Evolutionary conservation across 805 yeast genomes (phyloP).

Genomic region (Lipomyces starkeyi): DNA sequence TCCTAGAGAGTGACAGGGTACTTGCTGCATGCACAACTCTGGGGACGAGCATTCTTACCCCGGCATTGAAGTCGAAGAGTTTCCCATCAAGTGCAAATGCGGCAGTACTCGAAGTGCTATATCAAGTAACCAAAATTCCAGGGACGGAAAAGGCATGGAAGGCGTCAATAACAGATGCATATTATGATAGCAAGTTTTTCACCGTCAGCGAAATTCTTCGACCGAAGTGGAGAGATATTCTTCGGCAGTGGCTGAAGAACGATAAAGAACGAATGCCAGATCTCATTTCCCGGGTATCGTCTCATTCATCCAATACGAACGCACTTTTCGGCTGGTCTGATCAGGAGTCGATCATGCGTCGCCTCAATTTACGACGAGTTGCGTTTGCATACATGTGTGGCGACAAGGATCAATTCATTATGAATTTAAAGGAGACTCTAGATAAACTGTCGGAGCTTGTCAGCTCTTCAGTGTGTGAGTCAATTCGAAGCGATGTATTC

Average conservation of each 20-base stretch:
- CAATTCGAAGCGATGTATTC: conserved; percentile 54
- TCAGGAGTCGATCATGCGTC: conserved; percentile 62
- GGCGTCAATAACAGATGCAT: conserved; percentile 63
- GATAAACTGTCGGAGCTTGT: conserved; percentile 53
- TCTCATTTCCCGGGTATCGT: conserved; percentile 51
- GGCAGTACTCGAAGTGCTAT: conserved; percentile 55
- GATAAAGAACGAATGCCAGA: conserved; percentile 69
- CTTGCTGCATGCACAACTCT: conserved; percentile 57
- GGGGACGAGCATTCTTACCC: conserved; percentile 58
- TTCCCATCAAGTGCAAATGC: conserved; percentile 50
- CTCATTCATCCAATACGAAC: conserved; percentile 59
- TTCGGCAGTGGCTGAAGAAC: conserved; percentile 65
- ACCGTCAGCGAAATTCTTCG: conserved; percentile 44
- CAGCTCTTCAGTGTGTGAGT: conserved; percentile 45
- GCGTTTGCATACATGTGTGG: conserved; percentile 67
- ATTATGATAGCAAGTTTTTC: conserved; percentile 68
- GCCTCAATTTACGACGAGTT: conserved; percentile 63
- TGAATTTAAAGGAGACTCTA: conserved; percentile 57
- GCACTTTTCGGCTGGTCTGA: conserved; percentile 78
- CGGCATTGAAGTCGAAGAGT: conserved; percentile 57
- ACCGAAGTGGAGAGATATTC: conserved; percentile 59
- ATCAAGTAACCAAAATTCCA: conserved; percentile 44
- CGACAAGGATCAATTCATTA: conserved; percentile 61
- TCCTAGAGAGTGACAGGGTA: conserved; percentile 68
- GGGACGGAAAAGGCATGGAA: conserved; percentile 65